These are phyloP conservation scores for Sarocladium oryzae DNA, from an alignment of 2,329 filamentous ascomycete species.

Conservation along the genomic window DNA sequence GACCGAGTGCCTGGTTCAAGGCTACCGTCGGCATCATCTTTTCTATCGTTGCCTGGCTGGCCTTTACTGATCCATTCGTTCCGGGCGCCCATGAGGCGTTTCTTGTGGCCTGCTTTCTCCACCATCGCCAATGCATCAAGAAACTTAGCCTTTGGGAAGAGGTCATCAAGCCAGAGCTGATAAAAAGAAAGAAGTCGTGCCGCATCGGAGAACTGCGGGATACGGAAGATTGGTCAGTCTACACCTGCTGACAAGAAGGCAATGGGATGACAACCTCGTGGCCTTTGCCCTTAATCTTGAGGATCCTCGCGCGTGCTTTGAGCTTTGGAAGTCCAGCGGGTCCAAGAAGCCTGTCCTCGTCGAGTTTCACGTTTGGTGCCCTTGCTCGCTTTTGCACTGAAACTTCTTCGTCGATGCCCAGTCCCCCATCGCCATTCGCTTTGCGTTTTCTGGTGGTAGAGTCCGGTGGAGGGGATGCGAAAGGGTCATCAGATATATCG, in stretches of 20 bases:
- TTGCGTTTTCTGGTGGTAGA: slow-evolving; percentile 41
- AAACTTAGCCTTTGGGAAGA: slow-evolving; percentile 93
- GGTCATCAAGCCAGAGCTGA: slow-evolving; percentile 92
- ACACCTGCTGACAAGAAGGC: neutral
- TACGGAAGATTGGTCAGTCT: neutral
- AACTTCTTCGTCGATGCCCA: slow-evolving; percentile 84
- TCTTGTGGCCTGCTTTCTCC: slow-evolving; percentile 87
- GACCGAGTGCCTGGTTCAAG: neutral
- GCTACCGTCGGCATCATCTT: slow-evolving; percentile 16
- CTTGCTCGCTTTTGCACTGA: slow-evolving; percentile 70
- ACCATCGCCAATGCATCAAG: slow-evolving; percentile 83
- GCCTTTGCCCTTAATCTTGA: slow-evolving; percentile 87
- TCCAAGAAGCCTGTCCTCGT: slow-evolving; percentile 79
- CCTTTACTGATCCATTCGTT: slow-evolving; percentile 79
- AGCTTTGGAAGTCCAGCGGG: slow-evolving; percentile 78
- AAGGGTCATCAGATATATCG: slow-evolving; percentile 40
- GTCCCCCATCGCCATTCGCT: slow-evolving; percentile 37
- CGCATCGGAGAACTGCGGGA: slow-evolving; percentile 69
- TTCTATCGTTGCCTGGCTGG: slow-evolving; percentile 31
- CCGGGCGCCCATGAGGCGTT: slow-evolving; percentile 65
- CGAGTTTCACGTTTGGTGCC: slow-evolving; percentile 72
- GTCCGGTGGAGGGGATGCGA: slow-evolving; percentile 39
- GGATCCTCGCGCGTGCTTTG: slow-evolving; percentile 54
- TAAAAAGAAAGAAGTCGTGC: slow-evolving; percentile 80
- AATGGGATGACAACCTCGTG: slow-evolving; percentile 61